These are phyloP conservation scores for Acorus gramineus DNA, from an alignment of 106 monocot genomes.

Conservation along the genomic window DNA sequence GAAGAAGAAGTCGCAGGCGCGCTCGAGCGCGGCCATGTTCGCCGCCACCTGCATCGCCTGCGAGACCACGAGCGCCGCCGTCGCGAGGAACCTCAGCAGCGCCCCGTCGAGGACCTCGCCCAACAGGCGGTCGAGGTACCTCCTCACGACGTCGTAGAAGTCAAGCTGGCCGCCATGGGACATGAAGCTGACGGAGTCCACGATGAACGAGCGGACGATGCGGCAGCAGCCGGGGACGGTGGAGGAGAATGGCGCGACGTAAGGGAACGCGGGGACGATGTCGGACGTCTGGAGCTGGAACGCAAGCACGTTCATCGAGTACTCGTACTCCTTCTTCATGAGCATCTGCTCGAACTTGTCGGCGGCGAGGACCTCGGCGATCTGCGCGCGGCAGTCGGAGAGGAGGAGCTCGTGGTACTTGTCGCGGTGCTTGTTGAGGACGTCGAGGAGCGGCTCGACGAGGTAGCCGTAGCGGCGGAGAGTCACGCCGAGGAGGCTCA, in stretches of 20 bases:
- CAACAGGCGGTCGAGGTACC: constrained; percentile 75
- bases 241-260: constrained; percentile 82
- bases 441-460: constrained; percentile 69
- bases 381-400: constrained; percentile 80
- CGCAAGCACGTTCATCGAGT: constrained; percentile 92
- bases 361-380: constrained; percentile 64
- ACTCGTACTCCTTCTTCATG: constrained; percentile 99
- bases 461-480: constrained; percentile 67
- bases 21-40: constrained; percentile 86
- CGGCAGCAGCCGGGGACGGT: constrained; percentile 84
- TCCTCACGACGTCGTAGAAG: constrained; percentile 66
- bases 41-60: constrained; percentile 97
- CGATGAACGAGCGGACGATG: constrained; percentile 82
- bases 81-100: constrained; percentile 45
- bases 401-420: constrained; percentile 97
- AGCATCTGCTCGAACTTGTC: constrained; percentile 89
- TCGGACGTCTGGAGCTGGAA: constrained; percentile 91
- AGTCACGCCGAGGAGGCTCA: constrained; percentile 63
- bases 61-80: constrained; percentile 50
- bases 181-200: constrained; percentile 96
- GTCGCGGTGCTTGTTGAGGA: constrained; percentile 73
- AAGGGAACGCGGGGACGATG: constrained; percentile 88
- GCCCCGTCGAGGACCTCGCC: constrained; percentile 72
- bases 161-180: constrained; percentile 85
- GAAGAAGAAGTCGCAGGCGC: constrained; percentile 92